Conservation (phyloP, 2,329 filamentous ascomycete species). For the Scolecobasidium constrictum region DNA sequence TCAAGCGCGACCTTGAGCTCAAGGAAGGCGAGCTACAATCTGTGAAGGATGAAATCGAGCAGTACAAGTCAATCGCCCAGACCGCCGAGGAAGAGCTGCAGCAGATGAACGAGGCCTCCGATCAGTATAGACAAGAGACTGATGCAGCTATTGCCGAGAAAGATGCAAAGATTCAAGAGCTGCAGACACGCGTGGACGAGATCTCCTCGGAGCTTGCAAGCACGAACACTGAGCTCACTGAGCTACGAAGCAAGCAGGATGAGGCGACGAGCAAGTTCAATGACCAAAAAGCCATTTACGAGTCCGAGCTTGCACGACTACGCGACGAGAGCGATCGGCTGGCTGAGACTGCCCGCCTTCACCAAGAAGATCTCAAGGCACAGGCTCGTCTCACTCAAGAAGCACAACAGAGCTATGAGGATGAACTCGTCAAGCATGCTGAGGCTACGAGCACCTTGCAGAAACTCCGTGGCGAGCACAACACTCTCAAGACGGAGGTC, state of each 20-base stretch:
- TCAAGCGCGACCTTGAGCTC: slow-evolving; percentile 79
- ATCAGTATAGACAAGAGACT: slow-evolving; percentile 80
- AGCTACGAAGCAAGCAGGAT: slow-evolving; percentile 67
- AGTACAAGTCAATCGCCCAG: slow-evolving; percentile 82
- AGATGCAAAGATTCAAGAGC: slow-evolving; percentile 66
- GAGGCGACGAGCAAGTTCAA: slow-evolving; percentile 61
- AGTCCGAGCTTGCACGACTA: slow-evolving; percentile 68
- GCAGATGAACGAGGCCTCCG: slow-evolving; percentile 66
- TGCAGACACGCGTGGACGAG: slow-evolving; percentile 75
- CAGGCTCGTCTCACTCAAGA: slow-evolving; percentile 90
- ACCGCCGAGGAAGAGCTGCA: slow-evolving; percentile 78
- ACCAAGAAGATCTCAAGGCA: slow-evolving; percentile 83
- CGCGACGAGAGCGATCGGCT: slow-evolving; percentile 78
- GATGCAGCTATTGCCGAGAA: slow-evolving; percentile 66
- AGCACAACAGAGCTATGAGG: slow-evolving; percentile 91
- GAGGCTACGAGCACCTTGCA: slow-evolving; percentile 85
- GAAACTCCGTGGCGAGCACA: slow-evolving; percentile 65
- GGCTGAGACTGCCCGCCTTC: slow-evolving; percentile 66
- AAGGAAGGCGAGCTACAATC: slow-evolving; percentile 70
- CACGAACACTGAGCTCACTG: slow-evolving; percentile 72
- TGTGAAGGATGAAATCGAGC: slow-evolving; percentile 69
- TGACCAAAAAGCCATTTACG: slow-evolving; percentile 70
- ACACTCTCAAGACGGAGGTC: slow-evolving; percentile 69
- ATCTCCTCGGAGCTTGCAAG: slow-evolving; percentile 70
- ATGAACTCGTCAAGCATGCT: slow-evolving; percentile 87